phyloP scores from a whole-genome alignment of 306 rosid genomes.

The Calophaca sinica region DNA sequence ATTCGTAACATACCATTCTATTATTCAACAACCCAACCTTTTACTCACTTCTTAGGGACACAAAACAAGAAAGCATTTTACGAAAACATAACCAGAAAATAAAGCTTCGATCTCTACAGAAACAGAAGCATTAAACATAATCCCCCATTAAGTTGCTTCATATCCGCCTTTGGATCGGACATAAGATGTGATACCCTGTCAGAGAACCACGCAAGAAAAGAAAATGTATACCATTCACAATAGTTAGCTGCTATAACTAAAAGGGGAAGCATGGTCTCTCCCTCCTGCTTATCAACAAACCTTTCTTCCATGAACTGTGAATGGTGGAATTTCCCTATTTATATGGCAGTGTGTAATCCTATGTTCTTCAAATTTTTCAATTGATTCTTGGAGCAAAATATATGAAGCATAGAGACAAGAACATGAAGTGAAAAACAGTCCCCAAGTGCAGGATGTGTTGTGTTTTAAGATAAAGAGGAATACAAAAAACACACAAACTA shows the following conservation, averaged over 20 bases:
- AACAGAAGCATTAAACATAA: background rate
- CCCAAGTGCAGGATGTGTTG: background rate
- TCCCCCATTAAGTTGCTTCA: background rate
- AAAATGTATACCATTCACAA: background rate
- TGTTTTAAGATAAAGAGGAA: background rate
- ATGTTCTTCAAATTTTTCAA: background rate
- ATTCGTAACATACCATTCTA: background rate
- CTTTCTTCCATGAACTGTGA: background rate
- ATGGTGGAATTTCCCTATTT: background rate
- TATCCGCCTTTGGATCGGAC: background rate
- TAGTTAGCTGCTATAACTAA: background rate
- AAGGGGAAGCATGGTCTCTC: background rate
- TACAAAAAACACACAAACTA: background rate
- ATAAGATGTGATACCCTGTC: background rate
- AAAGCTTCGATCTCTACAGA: background rate
- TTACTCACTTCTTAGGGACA: background rate
- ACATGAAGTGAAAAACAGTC: background rate
- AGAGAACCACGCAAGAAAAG: background rate
- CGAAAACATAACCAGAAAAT: constrained; percentile 4
- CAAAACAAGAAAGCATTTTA: background rate
- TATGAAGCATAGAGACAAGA: background rate
- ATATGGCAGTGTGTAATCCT: background rate
- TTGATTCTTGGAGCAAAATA: background rate
- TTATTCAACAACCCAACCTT: constrained; percentile 2
- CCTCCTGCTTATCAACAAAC: background rate